A percentile compares a stretch with the other conserved stretches of the same genome.
phyloP scores from a whole-genome alignment of 257 asterid genomes.

The Asclepias syriaca region DNA sequence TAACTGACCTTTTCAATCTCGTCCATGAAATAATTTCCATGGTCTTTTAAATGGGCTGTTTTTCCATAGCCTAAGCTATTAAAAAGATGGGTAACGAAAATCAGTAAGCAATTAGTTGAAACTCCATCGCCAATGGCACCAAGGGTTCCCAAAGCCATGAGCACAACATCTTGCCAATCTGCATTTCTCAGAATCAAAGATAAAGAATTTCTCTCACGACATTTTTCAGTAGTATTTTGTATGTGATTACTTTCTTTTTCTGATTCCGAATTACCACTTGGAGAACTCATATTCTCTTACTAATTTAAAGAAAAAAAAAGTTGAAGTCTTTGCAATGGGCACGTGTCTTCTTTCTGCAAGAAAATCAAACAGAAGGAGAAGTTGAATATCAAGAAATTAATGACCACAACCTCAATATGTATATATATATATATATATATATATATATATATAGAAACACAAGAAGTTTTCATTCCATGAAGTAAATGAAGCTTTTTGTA shows the following conservation, averaged over 20 bases:
- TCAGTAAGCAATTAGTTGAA: conserved; percentile 67
- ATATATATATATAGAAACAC: not conserved
- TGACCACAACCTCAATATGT: not conserved
- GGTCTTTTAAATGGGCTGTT: conserved; percentile 27
- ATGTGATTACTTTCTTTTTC: conserved; percentile 12
- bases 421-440: not conserved
- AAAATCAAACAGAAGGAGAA: not conserved
- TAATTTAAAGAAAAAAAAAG: too few species aligned
- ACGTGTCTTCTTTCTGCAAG: not conserved
- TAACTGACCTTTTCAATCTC: conserved; percentile 62
- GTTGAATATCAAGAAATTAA: not conserved
- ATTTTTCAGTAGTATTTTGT: not conserved
- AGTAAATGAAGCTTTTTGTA: not conserved
- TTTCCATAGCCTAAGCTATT: conserved; percentile 67
- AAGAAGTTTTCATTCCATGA: conserved; percentile 1
- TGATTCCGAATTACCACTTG: conserved; percentile 13
- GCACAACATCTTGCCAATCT: conserved; percentile 55
- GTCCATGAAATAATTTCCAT: conserved; percentile 53
- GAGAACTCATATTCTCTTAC: conserved; percentile 27
- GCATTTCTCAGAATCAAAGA: conserved; percentile 57
- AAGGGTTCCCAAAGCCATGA: conserved; percentile 72
- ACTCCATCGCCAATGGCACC: conserved; percentile 96
- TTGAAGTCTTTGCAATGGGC: not conserved
- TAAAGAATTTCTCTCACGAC: conserved; percentile 23
- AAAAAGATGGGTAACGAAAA: conserved; percentile 63